Evolutionary conservation across 2,329 filamentous ascomycete species (phyloP).

Genomic region (Westerdykella ornata): DNA sequence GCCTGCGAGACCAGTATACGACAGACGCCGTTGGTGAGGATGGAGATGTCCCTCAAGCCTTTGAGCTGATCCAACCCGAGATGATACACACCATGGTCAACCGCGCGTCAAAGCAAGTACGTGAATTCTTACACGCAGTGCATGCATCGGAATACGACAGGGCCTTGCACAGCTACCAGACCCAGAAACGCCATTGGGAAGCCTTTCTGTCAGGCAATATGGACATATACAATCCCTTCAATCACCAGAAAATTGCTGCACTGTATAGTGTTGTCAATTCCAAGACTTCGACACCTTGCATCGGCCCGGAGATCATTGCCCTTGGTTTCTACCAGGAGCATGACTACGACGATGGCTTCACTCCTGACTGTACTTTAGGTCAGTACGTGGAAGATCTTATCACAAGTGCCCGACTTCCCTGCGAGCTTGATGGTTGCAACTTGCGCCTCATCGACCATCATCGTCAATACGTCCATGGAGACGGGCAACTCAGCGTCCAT

Average conservation of each 20-base stretch:
- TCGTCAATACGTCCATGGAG: conserved; percentile 92
- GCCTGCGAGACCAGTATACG: conserved; percentile 66
- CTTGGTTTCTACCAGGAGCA: conserved; percentile 93
- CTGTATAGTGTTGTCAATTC: conserved; percentile 92
- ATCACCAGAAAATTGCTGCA: conserved; percentile 93
- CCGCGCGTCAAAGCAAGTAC: conserved; percentile 75
- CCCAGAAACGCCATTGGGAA: conserved; percentile 93
- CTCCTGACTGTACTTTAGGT: conserved; percentile 82
- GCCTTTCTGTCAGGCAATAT: conserved; percentile 83
- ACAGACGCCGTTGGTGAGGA: conserved; percentile 31
- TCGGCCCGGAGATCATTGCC: conserved; percentile 81
- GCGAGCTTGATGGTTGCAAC: conserved; percentile 77
- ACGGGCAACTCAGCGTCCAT: conserved; percentile 86
- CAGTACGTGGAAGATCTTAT: conserved; percentile 93
- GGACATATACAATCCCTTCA: conserved; percentile 87
- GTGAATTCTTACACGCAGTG: conserved; percentile 88
- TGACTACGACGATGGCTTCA: conserved; percentile 60
- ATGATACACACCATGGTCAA: conserved; percentile 86
- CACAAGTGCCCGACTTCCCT: conserved; percentile 66
- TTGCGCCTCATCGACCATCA: conserved; percentile 88
- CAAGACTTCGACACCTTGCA: conserved; percentile 85
- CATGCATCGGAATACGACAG: conserved; percentile 97
- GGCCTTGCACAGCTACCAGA: conserved; percentile 86
- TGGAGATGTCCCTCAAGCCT: conserved; percentile 54
- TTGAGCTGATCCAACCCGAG: conserved; percentile 86